These are phyloP conservation scores for Wickerhamomyces queroliae DNA, from an alignment of 805 yeast genomes.

Conservation along the genomic window DNA sequence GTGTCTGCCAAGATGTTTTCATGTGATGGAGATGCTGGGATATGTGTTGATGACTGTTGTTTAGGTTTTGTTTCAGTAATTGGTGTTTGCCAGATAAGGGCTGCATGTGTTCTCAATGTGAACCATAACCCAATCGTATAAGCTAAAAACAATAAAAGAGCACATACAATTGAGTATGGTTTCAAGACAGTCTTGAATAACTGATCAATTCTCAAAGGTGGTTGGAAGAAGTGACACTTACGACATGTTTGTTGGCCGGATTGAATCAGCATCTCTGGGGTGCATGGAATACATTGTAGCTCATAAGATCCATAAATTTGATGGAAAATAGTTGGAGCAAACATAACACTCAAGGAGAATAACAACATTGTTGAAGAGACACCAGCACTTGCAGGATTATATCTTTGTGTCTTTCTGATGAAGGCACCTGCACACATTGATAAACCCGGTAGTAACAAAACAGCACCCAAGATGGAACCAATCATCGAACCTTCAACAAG, in stretches of 20 bases:
- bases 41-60: slow-evolving; percentile 6
- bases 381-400: slow-evolving; percentile 95
- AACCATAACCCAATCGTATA: slow-evolving; percentile 88
- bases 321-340: slow-evolving; percentile 87
- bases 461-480: slow-evolving; percentile 92
- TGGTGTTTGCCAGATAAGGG: slow-evolving; percentile 86
- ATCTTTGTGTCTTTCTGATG: slow-evolving; percentile 86
- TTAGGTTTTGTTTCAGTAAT: slow-evolving; percentile 26
- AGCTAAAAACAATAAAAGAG: slow-evolving; percentile 72
- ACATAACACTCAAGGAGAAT: slow-evolving; percentile 84
- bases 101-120: slow-evolving; percentile 93
- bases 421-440: slow-evolving; percentile 98
- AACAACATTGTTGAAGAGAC: slow-evolving; percentile 94
- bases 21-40: slow-evolving; percentile 4
- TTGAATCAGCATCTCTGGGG: slow-evolving; percentile 4
- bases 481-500: slow-evolving; percentile 94
- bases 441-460: slow-evolving; percentile 82
- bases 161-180: slow-evolving; percentile 81
- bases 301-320: slow-evolving; percentile 88
- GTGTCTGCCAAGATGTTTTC: slow-evolving; percentile 7
- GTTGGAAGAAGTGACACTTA: slow-evolving; percentile 73
- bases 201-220: slow-evolving; percentile 62
- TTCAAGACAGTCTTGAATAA: slow-evolving; percentile 63
- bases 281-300: slow-evolving; percentile 61
- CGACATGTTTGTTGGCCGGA: slow-evolving; percentile 42